These are phyloP conservation scores for Colletotrichum trifolii DNA, from an alignment of 2,329 filamentous ascomycete species.

Conservation along the genomic window DNA sequence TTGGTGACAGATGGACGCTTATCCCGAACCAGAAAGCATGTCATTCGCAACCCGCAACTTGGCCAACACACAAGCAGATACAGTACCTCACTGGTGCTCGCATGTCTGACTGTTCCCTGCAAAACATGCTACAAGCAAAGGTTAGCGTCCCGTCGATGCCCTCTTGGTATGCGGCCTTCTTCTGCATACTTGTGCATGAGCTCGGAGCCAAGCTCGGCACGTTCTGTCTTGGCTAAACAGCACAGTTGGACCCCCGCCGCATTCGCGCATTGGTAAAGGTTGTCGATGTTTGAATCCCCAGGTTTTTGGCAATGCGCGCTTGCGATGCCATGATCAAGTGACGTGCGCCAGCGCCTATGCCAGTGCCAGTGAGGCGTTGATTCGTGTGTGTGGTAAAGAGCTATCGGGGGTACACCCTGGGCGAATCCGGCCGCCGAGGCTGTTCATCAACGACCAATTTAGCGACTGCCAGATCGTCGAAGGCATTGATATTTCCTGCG, in stretches of 20 bases:
- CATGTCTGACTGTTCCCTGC: too few species aligned
- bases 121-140: neutral
- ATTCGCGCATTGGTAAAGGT: slow-evolving; percentile 12
- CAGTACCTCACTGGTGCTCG: too few species aligned
- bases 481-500: too few species aligned
- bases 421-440: too few species aligned
- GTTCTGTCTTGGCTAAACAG: slow-evolving; percentile 22
- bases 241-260: slow-evolving; percentile 21
- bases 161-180: slow-evolving; percentile 26
- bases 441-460: too few species aligned
- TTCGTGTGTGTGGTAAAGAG: too few species aligned
- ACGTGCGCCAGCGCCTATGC: too few species aligned
- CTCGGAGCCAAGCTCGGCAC: slow-evolving; percentile 36
- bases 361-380: too few species aligned
- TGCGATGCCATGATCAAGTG: too few species aligned
- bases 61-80: neutral
- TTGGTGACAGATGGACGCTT: slow-evolving; percentile 22
- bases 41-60: neutral
- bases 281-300: slow-evolving; percentile 5
- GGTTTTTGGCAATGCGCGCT: neutral
- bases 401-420: too few species aligned
- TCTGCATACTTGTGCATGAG: slow-evolving; percentile 22
- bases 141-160: slow-evolving; percentile 1
- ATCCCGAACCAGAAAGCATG: slow-evolving; percentile 4
- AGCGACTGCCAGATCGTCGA: too few species aligned